Base-by-base conservation (phyloP, 305 asterid species). In the Fraxinus platypoda region DNA sequence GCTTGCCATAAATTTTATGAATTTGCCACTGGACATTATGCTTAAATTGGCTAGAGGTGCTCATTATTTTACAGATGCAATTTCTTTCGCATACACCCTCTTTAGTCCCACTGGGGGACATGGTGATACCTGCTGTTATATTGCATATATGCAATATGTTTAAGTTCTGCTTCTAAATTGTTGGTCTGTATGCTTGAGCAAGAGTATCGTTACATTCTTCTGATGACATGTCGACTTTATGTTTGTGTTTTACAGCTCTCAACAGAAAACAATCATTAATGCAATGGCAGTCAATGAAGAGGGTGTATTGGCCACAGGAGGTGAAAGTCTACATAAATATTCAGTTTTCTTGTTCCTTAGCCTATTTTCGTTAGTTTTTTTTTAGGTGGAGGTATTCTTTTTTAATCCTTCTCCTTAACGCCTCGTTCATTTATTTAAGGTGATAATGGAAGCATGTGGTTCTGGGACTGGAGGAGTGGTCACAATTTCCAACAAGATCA, bases 401-500 rank as follows among this genome's bases (percentile, higher is more conserved):
- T 70, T 81, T 74, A 15, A 35, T 46, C 3, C 26, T 75, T 84
- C 37, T 54, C 66, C 66, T 49, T 38, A 2, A 57, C 17, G 31
- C 77, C 8, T 12, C 83, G 26, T 80, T 82, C 25, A 57, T 80
- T 76, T 75, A 4, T 57, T 77, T 21, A 72, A 94, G 98, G 99
- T 82, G 98, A 97, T 78, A 97, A 97, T 74, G 99, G 99, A 86
- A 97, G 99, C 78, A 79, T 97, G 87, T 97, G 99, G 99, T 97
- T 94, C 89, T 97, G 99, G 99, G 99, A 97, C 84, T 97, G 99
- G 99, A 92, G 38, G 79, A 97, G 99, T 30, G 98, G 99, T 49
- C 98, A 97, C 86, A 97, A 93, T 91, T 97, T 93, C 88, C 99
- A 97, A 90, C 98, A 94, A 91, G 81, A 95, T 80, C 98, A 97